Conservation (phyloP, 495 filamentous ascomycete species). For the Cairneyella variabilis region DNA sequence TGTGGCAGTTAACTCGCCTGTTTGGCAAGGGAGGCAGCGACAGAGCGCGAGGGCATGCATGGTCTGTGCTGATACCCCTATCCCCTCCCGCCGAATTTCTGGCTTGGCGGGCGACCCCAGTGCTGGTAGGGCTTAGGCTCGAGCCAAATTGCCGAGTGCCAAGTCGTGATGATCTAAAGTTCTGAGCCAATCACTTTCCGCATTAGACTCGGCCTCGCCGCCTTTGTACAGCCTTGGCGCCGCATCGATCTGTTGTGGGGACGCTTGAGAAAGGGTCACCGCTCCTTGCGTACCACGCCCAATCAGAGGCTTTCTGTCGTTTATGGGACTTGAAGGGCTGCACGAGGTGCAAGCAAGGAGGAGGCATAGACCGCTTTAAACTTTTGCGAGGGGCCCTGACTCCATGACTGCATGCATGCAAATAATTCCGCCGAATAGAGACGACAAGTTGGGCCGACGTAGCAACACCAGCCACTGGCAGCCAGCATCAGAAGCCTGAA, state of each 20-base stretch:
- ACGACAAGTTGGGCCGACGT: constrained; percentile 5
- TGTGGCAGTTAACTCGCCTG: neutral
- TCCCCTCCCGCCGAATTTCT: neutral
- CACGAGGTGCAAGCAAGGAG: too few relatives aligned
- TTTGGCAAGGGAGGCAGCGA: neutral
- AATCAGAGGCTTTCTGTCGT: neutral
- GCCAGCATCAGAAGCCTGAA: too few relatives aligned
- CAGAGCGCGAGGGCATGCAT: too few relatives aligned
- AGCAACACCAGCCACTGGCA: too few relatives aligned
- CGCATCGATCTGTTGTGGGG: neutral
- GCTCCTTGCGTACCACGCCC: constrained; percentile 2
- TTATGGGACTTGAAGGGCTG: too few relatives aligned
- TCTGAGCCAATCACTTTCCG: constrained; percentile 1
- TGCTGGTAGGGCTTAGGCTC: constrained; percentile 15
- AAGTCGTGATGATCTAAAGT: neutral
- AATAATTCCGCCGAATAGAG: neutral
- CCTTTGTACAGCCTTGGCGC: neutral
- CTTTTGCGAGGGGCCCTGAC: too few relatives aligned
- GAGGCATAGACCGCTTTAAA: too few relatives aligned
- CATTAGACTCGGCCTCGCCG: constrained; percentile 13
- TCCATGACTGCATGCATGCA: constrained; percentile 18
- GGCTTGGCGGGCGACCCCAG: neutral
- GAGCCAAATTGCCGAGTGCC: neutral
- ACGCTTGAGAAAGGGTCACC: constrained; percentile 8
- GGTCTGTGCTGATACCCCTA: too few relatives aligned